phyloP scores from a whole-genome alignment of 1,139 yeast genomes.

The Barnettozyma hawaiiensis region DNA sequence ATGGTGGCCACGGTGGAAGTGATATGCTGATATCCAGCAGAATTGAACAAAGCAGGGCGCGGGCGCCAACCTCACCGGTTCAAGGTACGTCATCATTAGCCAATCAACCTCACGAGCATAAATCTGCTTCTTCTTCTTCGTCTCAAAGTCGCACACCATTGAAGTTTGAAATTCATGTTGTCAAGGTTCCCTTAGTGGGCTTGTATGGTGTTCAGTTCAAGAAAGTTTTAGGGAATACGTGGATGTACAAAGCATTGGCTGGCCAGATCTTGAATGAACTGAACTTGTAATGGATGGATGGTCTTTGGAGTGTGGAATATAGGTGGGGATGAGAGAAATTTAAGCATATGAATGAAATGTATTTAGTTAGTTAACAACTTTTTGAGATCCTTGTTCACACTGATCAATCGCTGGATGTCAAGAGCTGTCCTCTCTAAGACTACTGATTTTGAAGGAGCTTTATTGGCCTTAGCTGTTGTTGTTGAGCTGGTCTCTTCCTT shows the following conservation, averaged over 20 bases:
- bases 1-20: slow-evolving; percentile 48
- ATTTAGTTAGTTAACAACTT: slow-evolving; percentile 11
- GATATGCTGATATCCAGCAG: slow-evolving; percentile 62
- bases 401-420: slow-evolving; percentile 29
- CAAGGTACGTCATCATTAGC: neutral
- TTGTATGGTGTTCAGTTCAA: slow-evolving; percentile 93
- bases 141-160: slow-evolving; percentile 31
- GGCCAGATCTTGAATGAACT: slow-evolving; percentile 77
- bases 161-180: slow-evolving; percentile 88
- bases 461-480: slow-evolving; percentile 10
- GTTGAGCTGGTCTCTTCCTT: neutral
- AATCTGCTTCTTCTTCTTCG: no score
- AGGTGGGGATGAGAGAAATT: no score
- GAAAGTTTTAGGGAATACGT: slow-evolving; percentile 87
- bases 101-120: slow-evolving; percentile 1
- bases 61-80: slow-evolving; percentile 9
- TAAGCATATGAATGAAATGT: neutral
- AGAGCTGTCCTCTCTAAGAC: slow-evolving; percentile 30
- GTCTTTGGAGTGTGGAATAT: no score
- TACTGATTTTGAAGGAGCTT: slow-evolving; percentile 25
- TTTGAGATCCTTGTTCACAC: slow-evolving; percentile 27
- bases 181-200: slow-evolving; percentile 86
- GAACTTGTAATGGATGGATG: slow-evolving; percentile 40
- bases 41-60: slow-evolving; percentile 39
- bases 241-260: slow-evolving; percentile 94